These are phyloP conservation scores for Rhizopogon roseolus DNA, from an alignment of 768 basidiomycete genomes.

Conservation along the genomic window DNA sequence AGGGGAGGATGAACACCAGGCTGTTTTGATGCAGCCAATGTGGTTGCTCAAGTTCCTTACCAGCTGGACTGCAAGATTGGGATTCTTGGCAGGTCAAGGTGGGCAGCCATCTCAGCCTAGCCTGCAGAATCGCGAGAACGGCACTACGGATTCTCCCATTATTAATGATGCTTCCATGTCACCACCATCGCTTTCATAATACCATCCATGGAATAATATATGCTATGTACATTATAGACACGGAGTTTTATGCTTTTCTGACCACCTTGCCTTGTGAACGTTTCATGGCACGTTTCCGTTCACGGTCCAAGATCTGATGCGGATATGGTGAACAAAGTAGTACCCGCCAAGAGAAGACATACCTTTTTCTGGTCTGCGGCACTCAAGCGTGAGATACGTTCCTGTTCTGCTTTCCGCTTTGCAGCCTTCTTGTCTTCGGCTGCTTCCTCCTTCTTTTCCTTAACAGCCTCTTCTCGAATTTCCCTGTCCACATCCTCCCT, in stretches of 20 bases:
- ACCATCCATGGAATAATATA: background rate
- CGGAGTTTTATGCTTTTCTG: conserved; percentile 41
- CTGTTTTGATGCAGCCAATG: conserved; percentile 58
- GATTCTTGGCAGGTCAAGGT: conserved; percentile 27
- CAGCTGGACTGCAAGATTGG: conserved; percentile 69
- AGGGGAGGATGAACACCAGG: conserved; percentile 23
- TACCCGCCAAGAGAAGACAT: conserved; percentile 4
- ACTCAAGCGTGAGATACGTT: conserved; percentile 65
- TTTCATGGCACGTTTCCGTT: conserved; percentile 65
- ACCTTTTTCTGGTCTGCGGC: conserved; percentile 84
- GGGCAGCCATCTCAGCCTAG: background rate
- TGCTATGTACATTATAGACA: background rate
- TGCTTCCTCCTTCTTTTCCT: conserved; percentile 68
- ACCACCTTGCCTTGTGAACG: conserved; percentile 66
- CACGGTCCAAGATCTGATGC: conserved; percentile 62
- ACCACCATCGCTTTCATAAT: background rate
- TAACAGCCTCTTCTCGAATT: conserved; percentile 62
- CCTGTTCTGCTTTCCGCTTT: conserved; percentile 71
- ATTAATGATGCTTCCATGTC: background rate
- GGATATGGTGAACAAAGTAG: background rate
- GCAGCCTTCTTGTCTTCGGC: conserved; percentile 67
- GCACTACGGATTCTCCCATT: background rate
- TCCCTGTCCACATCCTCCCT: conserved; percentile 69
- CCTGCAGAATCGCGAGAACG: background rate
- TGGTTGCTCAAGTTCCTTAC: conserved; percentile 77